phyloP scores from a whole-genome alignment of 2,329 filamentous ascomycete genomes.

The Emericellopsis atlantica region DNA sequence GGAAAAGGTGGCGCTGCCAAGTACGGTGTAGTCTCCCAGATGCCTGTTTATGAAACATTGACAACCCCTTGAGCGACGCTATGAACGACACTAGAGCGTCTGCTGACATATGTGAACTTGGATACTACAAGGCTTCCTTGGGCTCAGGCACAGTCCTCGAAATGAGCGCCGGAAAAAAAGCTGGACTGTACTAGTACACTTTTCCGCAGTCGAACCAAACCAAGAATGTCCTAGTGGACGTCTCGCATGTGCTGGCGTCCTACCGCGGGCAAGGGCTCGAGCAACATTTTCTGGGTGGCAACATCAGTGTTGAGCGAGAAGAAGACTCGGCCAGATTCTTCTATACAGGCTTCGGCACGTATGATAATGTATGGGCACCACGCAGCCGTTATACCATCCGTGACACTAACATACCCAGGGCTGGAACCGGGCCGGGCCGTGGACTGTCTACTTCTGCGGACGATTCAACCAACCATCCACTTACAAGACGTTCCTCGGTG shows the following conservation, averaged over 20 bases:
- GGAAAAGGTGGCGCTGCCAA: slow-evolving; percentile 59
- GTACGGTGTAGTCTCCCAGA: slow-evolving; percentile 52
- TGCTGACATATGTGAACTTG: slow-evolving; percentile 41
- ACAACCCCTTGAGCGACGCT: slow-evolving; percentile 41
- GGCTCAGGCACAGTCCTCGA: slow-evolving; percentile 44
- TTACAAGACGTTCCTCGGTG: slow-evolving; percentile 31
- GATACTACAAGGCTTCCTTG: slow-evolving; percentile 46
- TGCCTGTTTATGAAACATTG: slow-evolving; percentile 37
- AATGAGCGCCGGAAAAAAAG: slow-evolving; percentile 40
- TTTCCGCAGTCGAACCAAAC: slow-evolving; percentile 30
- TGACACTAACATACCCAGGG: slow-evolving; percentile 21
- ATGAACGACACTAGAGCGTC: slow-evolving; percentile 38
- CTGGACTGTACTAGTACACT: slow-evolving; percentile 47
- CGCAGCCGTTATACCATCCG: not conserved
- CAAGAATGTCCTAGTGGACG: slow-evolving; percentile 45
- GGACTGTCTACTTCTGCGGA: slow-evolving; percentile 53
- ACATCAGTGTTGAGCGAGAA: slow-evolving; percentile 31
- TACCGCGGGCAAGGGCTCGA: slow-evolving; percentile 46
- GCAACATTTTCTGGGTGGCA: slow-evolving; percentile 51
- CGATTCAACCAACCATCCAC: slow-evolving; percentile 38
- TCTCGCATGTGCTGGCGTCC: slow-evolving; percentile 53
- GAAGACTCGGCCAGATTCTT: slow-evolving; percentile 23
- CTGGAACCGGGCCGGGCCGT: slow-evolving; percentile 51
- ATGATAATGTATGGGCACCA: slow-evolving; percentile 38
- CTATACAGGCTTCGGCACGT: slow-evolving; percentile 49